phyloP scores from a whole-genome alignment of 2,329 filamentous ascomycete genomes.

The Fusarium kyushuense region DNA sequence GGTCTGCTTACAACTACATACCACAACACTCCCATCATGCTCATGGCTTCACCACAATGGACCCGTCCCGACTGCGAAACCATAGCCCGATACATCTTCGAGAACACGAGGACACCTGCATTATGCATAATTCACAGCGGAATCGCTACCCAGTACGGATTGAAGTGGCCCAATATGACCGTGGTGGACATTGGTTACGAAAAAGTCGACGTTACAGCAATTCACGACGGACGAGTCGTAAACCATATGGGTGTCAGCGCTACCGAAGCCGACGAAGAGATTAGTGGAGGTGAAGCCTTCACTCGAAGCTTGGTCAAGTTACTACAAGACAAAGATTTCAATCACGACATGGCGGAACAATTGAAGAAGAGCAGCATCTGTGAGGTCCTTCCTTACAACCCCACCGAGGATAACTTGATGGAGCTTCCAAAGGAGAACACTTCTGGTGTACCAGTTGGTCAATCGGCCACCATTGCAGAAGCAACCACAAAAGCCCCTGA shows the following conservation, averaged over 20 bases:
- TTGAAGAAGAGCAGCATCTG: slow-evolving; percentile 75
- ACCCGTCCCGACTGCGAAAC: slow-evolving; percentile 87
- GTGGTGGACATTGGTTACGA: slow-evolving; percentile 91
- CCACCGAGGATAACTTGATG: slow-evolving; percentile 59
- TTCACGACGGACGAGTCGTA: slow-evolving; percentile 82
- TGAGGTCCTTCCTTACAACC: slow-evolving; percentile 72
- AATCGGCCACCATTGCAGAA: slow-evolving; percentile 40
- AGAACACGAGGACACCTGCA: slow-evolving; percentile 94
- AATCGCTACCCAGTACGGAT: slow-evolving; percentile 86
- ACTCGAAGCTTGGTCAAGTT: slow-evolving; percentile 79
- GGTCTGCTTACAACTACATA: slow-evolving; percentile 89
- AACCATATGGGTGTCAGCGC: slow-evolving; percentile 73
- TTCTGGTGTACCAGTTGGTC: slow-evolving; percentile 42
- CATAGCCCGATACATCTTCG: slow-evolving; percentile 94
- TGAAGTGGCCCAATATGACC: slow-evolving; percentile 80
- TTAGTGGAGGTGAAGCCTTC: slow-evolving; percentile 89
- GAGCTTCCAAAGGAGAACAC: slow-evolving; percentile 61
- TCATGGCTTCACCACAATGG: slow-evolving; percentile 92
- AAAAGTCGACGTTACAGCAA: slow-evolving; percentile 92
- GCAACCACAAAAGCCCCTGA: slow-evolving; percentile 53
- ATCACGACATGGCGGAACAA: slow-evolving; percentile 76
- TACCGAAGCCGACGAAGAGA: slow-evolving; percentile 61
- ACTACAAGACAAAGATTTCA: slow-evolving; percentile 70
- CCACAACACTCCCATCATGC: slow-evolving; percentile 94
- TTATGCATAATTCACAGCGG: slow-evolving; percentile 92